Base-by-base conservation (phyloP, 2,329 filamentous ascomycete species). In the Diaporthe capsici region DNA sequence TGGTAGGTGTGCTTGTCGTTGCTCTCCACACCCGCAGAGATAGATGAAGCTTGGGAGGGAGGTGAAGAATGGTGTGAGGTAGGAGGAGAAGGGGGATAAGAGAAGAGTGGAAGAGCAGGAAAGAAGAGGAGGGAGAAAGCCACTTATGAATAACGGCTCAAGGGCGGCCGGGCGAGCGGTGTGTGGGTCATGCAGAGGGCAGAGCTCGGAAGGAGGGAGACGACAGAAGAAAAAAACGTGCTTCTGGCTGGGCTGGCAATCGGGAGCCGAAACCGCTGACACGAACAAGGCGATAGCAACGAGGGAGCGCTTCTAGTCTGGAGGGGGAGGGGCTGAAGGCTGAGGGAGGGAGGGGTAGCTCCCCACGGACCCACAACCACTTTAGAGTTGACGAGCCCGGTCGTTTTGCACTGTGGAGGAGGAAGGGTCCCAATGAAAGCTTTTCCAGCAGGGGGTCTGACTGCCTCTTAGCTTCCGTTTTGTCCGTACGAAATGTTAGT, bases 1-100 rank as follows among this genome's bases (percentile, higher is more conserved):
- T 51, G 49, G 57, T 53, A 75, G n/a, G 44, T 49, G 65, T 37
- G 12, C 42, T 34, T 25, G 34, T 67, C 17, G 49, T 60, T 49
- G 65, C 67, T 77, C 76, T 77, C 74, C 74, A 76, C 67, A 75
- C 61, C 60, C 68, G 65, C 17, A 75, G 67, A 72, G 73, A 77
- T 73, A 70, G 55, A 75, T 76, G 70, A 70, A 55, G 49, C 20
- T 57, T 67, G 68, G 57, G 72, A 75, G 71, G 72, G 68, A 67
- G 60, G 68, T 57, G 28, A 65, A 67, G 60, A 73, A 76, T 73
- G 68, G 60, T 74, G 72, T n/a, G 31, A 47, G 71, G 68, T 53
- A 42, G 75, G 75, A 72, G 55, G 63, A 71, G 74, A 28, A 61
- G 68, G 65, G 37, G 60, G 28, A 57, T 44, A 67, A 68, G 28